phyloP scores from a whole-genome alignment of 2,329 filamentous ascomycete genomes.

The Cordyceps sp. region DNA sequence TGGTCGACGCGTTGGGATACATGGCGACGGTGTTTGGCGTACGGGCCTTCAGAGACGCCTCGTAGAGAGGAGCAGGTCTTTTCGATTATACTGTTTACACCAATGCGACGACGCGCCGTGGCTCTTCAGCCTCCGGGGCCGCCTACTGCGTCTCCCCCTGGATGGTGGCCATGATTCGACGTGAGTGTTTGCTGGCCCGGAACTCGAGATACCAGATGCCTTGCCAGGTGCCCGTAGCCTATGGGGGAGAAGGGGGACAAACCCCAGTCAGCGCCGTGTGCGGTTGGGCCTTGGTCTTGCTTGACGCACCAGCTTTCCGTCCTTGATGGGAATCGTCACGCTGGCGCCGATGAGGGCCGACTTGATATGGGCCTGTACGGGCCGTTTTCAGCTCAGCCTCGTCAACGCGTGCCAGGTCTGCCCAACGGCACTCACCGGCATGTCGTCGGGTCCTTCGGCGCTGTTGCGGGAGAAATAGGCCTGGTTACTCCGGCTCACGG shows the following conservation, averaged over 20 bases:
- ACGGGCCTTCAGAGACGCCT: constrained; percentile 4
- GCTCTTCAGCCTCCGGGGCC: not conserved
- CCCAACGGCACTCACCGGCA: constrained; percentile 55
- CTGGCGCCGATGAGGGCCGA: constrained; percentile 76
- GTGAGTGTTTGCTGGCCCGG: constrained; percentile 54
- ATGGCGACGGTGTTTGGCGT: constrained; percentile 21
- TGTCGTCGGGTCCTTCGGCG: constrained; percentile 82
- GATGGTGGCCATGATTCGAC: constrained; percentile 81
- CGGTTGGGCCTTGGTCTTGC: too few species aligned
- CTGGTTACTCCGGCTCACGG: not conserved
- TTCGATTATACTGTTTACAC: constrained; percentile 1
- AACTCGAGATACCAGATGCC: constrained; percentile 95
- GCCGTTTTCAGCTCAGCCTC: not conserved
- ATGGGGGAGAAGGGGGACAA: not conserved
- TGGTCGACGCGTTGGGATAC: constrained; percentile 8
- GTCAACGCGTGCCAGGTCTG: too few species aligned
- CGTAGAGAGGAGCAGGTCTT: constrained; percentile 2
- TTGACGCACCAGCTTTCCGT: constrained; percentile 60
- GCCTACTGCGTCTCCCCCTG: constrained; percentile 57
- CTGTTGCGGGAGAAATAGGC: constrained; percentile 15
- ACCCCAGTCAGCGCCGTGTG: not conserved
- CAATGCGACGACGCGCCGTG: not conserved
- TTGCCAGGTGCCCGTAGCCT: constrained; percentile 59
- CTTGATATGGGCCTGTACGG: constrained; percentile 69
- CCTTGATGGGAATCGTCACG: constrained; percentile 76